Percentiles rank a stretch among this genome's conserved stretches.
phyloP scores from a whole-genome alignment of 805 yeast genomes.

The Wickerhamiella domercqiae region DNA sequence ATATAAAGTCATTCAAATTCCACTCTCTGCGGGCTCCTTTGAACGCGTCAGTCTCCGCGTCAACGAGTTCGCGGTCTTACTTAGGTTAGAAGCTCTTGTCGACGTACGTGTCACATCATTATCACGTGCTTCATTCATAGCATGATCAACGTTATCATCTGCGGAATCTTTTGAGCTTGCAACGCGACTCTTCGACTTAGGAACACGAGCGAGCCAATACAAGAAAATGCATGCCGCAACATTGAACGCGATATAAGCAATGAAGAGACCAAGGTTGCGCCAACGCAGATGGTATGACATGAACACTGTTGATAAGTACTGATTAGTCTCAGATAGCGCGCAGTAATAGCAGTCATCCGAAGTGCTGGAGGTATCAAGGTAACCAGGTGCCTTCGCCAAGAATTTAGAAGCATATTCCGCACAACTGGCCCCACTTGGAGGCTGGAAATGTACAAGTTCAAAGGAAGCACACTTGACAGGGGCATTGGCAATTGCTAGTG shows the following conservation, averaged over 20 bases:
- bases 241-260: constrained; percentile 45
- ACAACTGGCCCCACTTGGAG: constrained; percentile 54
- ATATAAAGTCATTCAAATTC: too few relatives aligned
- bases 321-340: constrained; percentile 27
- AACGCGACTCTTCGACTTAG: constrained; percentile 18
- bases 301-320: constrained; percentile 29
- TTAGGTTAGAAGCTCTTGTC: too few relatives aligned
- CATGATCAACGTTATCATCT: too few relatives aligned
- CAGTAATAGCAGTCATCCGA: constrained; percentile 31
- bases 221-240: constrained; percentile 21
- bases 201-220: constrained; percentile 23
- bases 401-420: constrained; percentile 35
- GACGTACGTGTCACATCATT: too few relatives aligned
- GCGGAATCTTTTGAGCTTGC: too few relatives aligned
- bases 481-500: constrained; percentile 34
- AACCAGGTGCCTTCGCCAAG: constrained; percentile 35
- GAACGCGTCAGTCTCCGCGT: too few relatives aligned
- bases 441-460: constrained; percentile 37
- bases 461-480: constrained; percentile 32
- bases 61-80: too few relatives aligned
- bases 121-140: too few relatives aligned
- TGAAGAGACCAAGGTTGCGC: constrained; percentile 52
- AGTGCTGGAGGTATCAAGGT: constrained; percentile 38
- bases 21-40: too few relatives aligned
- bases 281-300: constrained; percentile 37